A percentile compares a stretch with the other conserved stretches of the same genome.
These are phyloP conservation scores for Tetrapisispora nanseiensis DNA, from an alignment of 805 yeast genomes.

Conservation along the genomic window DNA sequence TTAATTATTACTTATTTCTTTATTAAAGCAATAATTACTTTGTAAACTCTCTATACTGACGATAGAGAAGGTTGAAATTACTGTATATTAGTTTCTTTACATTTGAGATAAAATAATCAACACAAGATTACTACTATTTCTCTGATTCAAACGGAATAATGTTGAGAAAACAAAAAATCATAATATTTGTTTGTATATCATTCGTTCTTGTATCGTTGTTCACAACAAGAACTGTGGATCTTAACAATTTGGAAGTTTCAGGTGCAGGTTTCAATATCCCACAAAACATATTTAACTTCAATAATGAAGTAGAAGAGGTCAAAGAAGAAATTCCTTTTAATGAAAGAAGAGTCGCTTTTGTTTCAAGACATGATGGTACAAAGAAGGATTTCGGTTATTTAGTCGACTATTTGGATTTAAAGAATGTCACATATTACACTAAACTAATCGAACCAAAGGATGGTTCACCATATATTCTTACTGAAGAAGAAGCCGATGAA, in stretches of 20 bases:
- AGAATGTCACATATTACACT: conserved; percentile 8
- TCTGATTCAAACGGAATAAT: too few relatives aligned
- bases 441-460: background rate
- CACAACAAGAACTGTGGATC: background rate
- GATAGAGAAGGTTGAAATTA: too few relatives aligned
- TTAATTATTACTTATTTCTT: too few relatives aligned
- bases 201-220: background rate
- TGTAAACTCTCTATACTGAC: too few relatives aligned
- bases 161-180: background rate
- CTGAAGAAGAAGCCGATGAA: conserved; percentile 5
- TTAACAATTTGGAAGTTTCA: background rate
- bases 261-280: background rate
- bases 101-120: too few relatives aligned
- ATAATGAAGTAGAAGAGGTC: background rate
- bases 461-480: background rate
- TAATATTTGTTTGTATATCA: background rate
- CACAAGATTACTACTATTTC: too few relatives aligned
- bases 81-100: too few relatives aligned
- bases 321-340: background rate
- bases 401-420: conserved; percentile 5
- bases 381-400: conserved; percentile 7
- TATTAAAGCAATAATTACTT: too few relatives aligned
- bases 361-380: conserved; percentile 10
- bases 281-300: background rate
- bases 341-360: conserved; percentile 5